These are phyloP conservation scores for Tardiomyces depauwii DNA, from an alignment of 1,139 yeast species.

Conservation along the genomic window DNA sequence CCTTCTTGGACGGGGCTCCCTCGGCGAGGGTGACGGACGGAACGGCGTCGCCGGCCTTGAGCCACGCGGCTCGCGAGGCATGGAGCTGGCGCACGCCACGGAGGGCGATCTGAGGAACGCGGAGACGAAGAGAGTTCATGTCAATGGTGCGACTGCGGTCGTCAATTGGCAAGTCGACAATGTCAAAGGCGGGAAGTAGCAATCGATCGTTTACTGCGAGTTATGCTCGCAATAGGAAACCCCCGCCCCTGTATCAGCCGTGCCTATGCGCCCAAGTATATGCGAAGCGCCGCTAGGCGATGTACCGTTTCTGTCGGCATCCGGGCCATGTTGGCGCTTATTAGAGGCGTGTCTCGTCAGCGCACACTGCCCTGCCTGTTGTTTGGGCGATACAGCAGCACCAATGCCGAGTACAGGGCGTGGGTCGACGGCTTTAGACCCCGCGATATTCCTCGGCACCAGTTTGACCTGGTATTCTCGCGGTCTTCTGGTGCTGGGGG, in stretches of 20 bases:
- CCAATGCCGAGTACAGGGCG: background rate
- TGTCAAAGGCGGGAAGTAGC: no score
- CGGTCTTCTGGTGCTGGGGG: slow-evolving; percentile 93
- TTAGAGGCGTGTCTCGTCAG: no score
- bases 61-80: slow-evolving; percentile 14
- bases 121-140: background rate
- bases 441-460: slow-evolving; percentile 35
- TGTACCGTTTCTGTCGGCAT: no score
- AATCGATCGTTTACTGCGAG: no score
- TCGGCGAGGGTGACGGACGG: slow-evolving; percentile 49
- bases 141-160: no score
- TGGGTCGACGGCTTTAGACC: slow-evolving; percentile 17
- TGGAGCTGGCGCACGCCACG: slow-evolving; percentile 14
- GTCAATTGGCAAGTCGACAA: no score
- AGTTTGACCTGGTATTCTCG: slow-evolving; percentile 47
- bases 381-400: background rate
- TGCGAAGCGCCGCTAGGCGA: no score
- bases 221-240: no score
- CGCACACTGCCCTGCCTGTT: no score
- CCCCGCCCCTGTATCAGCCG: no score
- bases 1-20: slow-evolving; percentile 56
- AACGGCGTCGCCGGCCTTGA: slow-evolving; percentile 31
- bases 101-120: slow-evolving; percentile 1
- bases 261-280: no score
- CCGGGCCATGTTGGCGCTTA: no score